Base-by-base conservation (phyloP, 345 rosid species). In the Citrus maxima region DNA sequence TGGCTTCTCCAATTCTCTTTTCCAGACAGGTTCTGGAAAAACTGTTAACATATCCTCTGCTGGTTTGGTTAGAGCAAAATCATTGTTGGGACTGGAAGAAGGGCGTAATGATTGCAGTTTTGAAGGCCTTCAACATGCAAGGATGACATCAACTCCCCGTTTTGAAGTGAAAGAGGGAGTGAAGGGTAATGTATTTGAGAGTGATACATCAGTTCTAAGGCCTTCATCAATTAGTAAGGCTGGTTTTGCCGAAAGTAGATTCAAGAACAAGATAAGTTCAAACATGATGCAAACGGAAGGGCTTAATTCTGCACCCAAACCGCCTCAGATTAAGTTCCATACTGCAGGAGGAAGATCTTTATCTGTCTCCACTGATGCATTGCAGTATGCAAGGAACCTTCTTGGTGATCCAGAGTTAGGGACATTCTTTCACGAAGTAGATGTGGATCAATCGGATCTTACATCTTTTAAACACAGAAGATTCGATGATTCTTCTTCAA, bases 261-360 rank as follows among this genome's bases (percentile, higher is more conserved):
- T 66, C 55, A 61, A 70, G 40, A 68, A 68, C 75, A 85, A 74
- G 64, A 79, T 46, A 71, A 79, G 61, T 80, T 74, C 79, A 73
- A 79, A 80, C 55, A 27, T 58, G 42, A 66, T 79, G 80, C 83
- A 74, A 58, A 51, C 82, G 22, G 85, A 88, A 60, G 40, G 79
- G 59, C 71, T 69, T 40, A 78, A 67, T 85, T 76, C 87, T 62
- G 79, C 80, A 75, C 66, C 86, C 18, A 88, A 80, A 80, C 86
- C 85, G 16, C 87, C 95, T 80, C 87, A 89, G 59, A 83, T 92
- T 75, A 93, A 86, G 85, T 93, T 96, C 85, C 95, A 88, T 34
- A 92, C 99, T 67, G 99, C 97, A 51, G 91, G 95, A 76, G 97
- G 98, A 32, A 91, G 88, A 88, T 89, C 97, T 67, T 82, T 96